Conservation (phyloP, 164 flowering plant genomes). For the Vitis labrusca region DNA sequence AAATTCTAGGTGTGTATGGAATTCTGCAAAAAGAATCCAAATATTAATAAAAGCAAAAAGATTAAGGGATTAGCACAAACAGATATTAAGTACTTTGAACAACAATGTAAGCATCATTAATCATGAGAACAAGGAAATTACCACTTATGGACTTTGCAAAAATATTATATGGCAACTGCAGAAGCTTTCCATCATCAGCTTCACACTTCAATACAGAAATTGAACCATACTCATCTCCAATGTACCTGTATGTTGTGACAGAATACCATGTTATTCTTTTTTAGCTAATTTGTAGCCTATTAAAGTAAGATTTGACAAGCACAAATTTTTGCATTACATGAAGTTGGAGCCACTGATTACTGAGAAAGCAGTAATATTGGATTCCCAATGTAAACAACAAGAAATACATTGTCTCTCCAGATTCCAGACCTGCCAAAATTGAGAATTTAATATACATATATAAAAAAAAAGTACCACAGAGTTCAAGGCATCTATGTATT, state of each 20-base stretch:
- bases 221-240: conserved; percentile 80
- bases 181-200: conserved; percentile 50
- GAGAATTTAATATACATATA: neutral
- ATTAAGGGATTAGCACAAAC: too few species aligned
- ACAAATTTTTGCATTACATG: conserved; percentile 47
- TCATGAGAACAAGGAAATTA: conserved; percentile 17
- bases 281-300: neutral
- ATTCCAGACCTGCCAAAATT: conserved; percentile 73
- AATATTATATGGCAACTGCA: conserved; percentile 58
- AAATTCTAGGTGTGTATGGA: too few species aligned
- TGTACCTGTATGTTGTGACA: conserved; percentile 44
- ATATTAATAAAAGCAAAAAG: too few species aligned
- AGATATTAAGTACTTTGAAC: too few species aligned
- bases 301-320: conserved; percentile 4
- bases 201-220: conserved; percentile 67
- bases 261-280: conserved; percentile 10
- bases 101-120: too few species aligned
- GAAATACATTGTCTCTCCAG: conserved; percentile 54
- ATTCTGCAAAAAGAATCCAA: too few species aligned
- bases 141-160: conserved; percentile 54
- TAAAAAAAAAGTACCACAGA: neutral
- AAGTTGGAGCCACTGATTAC: conserved; percentile 61
- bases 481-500: neutral
- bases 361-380: conserved; percentile 81
- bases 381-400: conserved; percentile 66